Evolutionary conservation across 306 rosid species (phyloP), one percentile per base, ranked within the genome.

Genomic region (Vigna nakashimae): DNA sequence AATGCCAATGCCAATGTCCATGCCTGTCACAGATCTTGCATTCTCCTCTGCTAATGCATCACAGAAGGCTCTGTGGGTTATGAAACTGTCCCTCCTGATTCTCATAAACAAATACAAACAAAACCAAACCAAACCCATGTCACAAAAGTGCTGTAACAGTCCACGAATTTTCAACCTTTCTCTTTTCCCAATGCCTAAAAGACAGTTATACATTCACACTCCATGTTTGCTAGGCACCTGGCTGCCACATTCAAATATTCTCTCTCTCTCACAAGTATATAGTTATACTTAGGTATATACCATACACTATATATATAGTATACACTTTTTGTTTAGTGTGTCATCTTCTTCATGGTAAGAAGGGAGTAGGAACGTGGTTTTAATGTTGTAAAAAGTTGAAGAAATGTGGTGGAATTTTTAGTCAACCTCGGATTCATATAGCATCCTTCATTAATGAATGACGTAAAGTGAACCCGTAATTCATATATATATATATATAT

Each of bases 51-150:
- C 97, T 46, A 95, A 82, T 60, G 97, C 98, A 84, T 95, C 97
- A 83, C 99, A 95, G 84, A 95, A 95, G 5, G 99, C 99, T 92
- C 99, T 91, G 87, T 95, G 99, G 15, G 99, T 92, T 84, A 91
- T 91, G 91, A 95, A 95, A 82, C 98, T 92, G 81, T 95, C 99
- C 85, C 97, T 91, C 88, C 99, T 95, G 91, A 24, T 75, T 22
- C 46, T 36, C 79, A 76, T 10, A 42, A 74, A 76, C 34, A 26
- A 62, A 58, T 13, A 67, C 50, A 45, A 71, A 83, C 79, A 84
- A 68, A 82, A 80, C 8, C 9, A 73, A 28, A 11, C 60, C 60
- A 73, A 20, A 11, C 60, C 53, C 18, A 56, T 77, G 82, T 83
- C 66, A 78, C 83, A 43, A 20, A 80, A 77, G 38, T 75, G 69